A percentile compares a stretch with the other conserved stretches of the same genome.
Evolutionary conservation across 306 rosid species (phyloP).

Genomic region (Dalbergia cochinchinensis): DNA sequence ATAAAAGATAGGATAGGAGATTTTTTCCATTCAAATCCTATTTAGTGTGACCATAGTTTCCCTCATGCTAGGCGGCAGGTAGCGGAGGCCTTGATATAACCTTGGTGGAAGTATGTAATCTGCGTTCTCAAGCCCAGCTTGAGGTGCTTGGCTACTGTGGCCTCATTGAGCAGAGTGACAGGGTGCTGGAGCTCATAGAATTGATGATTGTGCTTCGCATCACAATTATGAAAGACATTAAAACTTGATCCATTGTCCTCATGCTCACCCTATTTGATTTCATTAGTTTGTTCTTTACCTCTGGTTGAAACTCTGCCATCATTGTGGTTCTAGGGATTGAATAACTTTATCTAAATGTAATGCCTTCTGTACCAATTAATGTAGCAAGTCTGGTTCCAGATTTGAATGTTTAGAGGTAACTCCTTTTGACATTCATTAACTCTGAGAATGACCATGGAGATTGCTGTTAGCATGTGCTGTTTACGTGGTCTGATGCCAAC

Average conservation of each 20-base stretch:
- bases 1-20: not conserved
- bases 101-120: not conserved
- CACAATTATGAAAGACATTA: not conserved
- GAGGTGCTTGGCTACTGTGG: not conserved
- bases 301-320: not conserved
- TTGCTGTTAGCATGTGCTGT: conserved; percentile 28
- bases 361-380: not conserved
- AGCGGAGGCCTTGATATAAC: not conserved
- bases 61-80: not conserved
- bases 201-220: not conserved
- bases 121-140: not conserved
- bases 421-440: not conserved
- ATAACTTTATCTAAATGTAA: not conserved
- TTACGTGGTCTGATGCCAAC: not conserved
- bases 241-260: conserved; percentile 13
- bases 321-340: conserved; percentile 12
- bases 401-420: not conserved
- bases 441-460: not conserved
- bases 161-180: not conserved
- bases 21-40: not conserved
- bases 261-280: not conserved
- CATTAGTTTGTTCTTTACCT: not conserved
- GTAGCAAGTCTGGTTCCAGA: not conserved
- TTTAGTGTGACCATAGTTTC: not conserved
- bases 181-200: conserved; percentile 22